phyloP scores from a whole-genome alignment of 768 basidiomycete species.

The Lentinula lateritia region DNA sequence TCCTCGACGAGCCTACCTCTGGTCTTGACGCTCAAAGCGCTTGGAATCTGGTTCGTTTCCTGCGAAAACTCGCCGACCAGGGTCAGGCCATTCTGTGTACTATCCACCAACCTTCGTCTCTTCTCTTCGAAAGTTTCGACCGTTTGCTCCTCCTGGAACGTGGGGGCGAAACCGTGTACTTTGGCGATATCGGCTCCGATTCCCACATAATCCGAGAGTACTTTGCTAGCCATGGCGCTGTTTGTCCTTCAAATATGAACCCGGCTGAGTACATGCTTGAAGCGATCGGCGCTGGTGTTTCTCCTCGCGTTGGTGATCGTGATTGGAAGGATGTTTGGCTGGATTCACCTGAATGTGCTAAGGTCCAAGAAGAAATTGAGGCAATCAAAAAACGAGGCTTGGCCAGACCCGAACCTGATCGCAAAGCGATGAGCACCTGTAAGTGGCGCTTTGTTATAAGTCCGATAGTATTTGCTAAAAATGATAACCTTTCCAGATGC shows the following conservation, averaged over 20 bases:
- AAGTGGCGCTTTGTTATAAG: slow-evolving; percentile 11
- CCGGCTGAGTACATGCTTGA: slow-evolving; percentile 78
- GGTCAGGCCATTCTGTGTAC: slow-evolving; percentile 90
- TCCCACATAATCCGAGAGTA: slow-evolving; percentile 66
- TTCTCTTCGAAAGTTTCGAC: slow-evolving; percentile 82
- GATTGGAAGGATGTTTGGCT: slow-evolving; percentile 90
- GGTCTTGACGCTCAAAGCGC: slow-evolving; percentile 63
- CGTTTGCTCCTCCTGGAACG: slow-evolving; percentile 60
- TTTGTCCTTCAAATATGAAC: slow-evolving; percentile 73
- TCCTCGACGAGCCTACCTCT: slow-evolving; percentile 53
- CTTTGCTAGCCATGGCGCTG: slow-evolving; percentile 69
- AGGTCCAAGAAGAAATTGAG: slow-evolving; percentile 37
- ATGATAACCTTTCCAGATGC: slow-evolving; percentile 43
- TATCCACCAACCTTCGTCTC: slow-evolving; percentile 55
- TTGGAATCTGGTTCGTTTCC: slow-evolving; percentile 78
- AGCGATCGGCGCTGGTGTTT: slow-evolving; percentile 81
- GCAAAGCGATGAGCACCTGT: slow-evolving; percentile 43
- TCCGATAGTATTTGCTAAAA: background rate
- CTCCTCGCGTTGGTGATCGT: slow-evolving; percentile 63
- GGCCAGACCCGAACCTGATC: slow-evolving; percentile 32
- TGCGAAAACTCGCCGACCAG: slow-evolving; percentile 76
- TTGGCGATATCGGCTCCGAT: slow-evolving; percentile 80
- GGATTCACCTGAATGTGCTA: slow-evolving; percentile 55
- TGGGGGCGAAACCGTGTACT: slow-evolving; percentile 92
- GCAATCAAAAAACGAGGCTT: slow-evolving; percentile 43